Evolutionary conservation across 164 flowering plant species (phyloP).

Genomic region (Aristolochia fimbriata): DNA sequence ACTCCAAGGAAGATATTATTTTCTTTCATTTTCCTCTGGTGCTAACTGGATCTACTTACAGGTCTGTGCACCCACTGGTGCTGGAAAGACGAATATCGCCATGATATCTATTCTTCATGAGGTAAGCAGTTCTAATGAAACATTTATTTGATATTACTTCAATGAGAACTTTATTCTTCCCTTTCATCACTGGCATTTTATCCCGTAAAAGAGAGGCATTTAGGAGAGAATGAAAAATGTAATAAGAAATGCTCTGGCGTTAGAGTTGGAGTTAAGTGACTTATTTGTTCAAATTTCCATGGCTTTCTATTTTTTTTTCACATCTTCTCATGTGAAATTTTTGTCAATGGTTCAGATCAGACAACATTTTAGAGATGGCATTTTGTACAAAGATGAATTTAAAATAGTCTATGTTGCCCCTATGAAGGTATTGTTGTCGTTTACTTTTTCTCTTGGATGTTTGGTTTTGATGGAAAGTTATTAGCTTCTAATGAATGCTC

Average conservation of each 20-base stretch:
- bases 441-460: background rate
- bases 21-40: background rate
- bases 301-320: background rate
- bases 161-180: too few relatives aligned
- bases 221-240: too few relatives aligned
- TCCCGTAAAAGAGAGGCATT: too few relatives aligned
- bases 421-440: constrained; percentile 62
- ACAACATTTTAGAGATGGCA: constrained; percentile 90
- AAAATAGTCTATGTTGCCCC: constrained; percentile 99
- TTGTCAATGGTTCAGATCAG: constrained; percentile 49
- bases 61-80: constrained; percentile 99
- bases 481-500: background rate
- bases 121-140: constrained; percentile 26
- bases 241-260: too few relatives aligned
- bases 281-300: background rate
- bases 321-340: constrained; percentile 2
- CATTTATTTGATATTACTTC: too few relatives aligned
- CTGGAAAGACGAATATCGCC: constrained; percentile 98
- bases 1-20: background rate
- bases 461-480: constrained; percentile 2
- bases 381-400: constrained; percentile 83
- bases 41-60: constrained; percentile 18
- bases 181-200: too few relatives aligned
- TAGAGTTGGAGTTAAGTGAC: too few relatives aligned
- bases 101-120: constrained; percentile 92